Conservation (phyloP, 441 rosid genomes). For the Adansonia gregorii region DNA sequence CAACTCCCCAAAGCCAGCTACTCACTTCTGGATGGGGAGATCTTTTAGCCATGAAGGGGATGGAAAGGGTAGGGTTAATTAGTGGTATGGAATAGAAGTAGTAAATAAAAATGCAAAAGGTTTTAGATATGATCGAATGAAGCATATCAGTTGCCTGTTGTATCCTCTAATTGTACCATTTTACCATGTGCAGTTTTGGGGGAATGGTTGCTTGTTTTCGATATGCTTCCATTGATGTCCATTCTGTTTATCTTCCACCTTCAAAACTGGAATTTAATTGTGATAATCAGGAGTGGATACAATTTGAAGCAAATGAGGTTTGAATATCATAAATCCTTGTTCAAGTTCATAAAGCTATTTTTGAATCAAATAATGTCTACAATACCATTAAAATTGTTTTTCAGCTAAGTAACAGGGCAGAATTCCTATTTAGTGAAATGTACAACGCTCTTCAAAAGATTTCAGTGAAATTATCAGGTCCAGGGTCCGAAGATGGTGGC, state of each 20-base stretch:
- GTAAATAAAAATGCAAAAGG: background rate
- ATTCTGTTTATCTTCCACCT: conserved; percentile 71
- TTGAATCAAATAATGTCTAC: conserved; percentile 26
- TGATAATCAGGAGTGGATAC: conserved; percentile 62
- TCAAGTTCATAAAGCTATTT: conserved; percentile 20
- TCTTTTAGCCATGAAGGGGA: background rate
- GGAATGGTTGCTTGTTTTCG: conserved; percentile 81
- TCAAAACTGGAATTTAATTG: conserved; percentile 59
- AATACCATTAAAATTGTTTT: conserved; percentile 27
- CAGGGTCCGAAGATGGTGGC: conserved; percentile 42
- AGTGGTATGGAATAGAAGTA: background rate
- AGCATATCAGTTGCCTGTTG: background rate
- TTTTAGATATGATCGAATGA: background rate
- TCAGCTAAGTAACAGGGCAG: conserved; percentile 56
- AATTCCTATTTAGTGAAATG: conserved; percentile 59
- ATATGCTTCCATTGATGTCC: conserved; percentile 71
- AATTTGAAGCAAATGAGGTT: conserved; percentile 52
- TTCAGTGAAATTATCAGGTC: conserved; percentile 40
- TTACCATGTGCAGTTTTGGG: conserved; percentile 56
- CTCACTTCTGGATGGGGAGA: conserved; percentile 12
- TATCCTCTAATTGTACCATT: conserved; percentile 33
- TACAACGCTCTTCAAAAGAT: conserved; percentile 52
- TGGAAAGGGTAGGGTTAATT: conserved; percentile 11
- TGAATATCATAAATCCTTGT: conserved; percentile 26
- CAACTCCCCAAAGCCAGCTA: background rate